Percentiles rank a stretch among this genome's conserved stretches.
Evolutionary conservation across 2,329 filamentous ascomycete species (phyloP).

Genomic region (Diaporthe nobilis): DNA sequence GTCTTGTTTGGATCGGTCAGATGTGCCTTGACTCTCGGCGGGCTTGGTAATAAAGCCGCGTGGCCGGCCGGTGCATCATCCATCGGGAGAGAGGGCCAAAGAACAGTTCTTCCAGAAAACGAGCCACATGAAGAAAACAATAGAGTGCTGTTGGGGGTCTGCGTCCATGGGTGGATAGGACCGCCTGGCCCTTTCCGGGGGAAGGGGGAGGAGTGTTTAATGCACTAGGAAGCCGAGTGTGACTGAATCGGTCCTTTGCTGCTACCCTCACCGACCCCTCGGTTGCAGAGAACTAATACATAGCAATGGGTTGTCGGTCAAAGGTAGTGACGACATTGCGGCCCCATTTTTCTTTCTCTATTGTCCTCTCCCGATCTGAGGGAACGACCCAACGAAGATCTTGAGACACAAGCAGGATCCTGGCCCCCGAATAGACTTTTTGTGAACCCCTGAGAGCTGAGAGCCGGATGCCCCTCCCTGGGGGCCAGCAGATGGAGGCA

Average conservation of each 20-base stretch:
- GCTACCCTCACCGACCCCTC: conserved; percentile 19
- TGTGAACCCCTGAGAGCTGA: conserved; percentile 4
- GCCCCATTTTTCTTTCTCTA: background rate
- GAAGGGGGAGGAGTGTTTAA: background rate
- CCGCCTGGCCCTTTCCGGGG: background rate
- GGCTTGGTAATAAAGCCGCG: conserved; percentile 31
- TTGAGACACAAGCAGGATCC: conserved; percentile 9
- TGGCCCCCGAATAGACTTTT: background rate
- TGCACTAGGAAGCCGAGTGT: conserved; percentile 5
- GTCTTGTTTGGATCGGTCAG: background rate
- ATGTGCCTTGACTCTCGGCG: conserved; percentile 26
- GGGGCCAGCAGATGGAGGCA: background rate
- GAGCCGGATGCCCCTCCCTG: background rate
- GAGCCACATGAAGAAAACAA: background rate
- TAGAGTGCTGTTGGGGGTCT: background rate
- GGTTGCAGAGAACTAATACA: background rate
- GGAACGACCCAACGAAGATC: background rate
- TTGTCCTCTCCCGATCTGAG: background rate
- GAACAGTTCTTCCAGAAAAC: background rate
- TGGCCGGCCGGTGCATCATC: conserved; percentile 13
- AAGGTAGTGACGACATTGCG: conserved; percentile 11
- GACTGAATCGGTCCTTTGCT: conserved; percentile 19
- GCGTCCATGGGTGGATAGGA: background rate
- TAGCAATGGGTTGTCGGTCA: background rate
- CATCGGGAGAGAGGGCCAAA: background rate